Base-by-base conservation (phyloP, 2,329 filamentous ascomycete species). In the Fusarium haematococcum region DNA sequence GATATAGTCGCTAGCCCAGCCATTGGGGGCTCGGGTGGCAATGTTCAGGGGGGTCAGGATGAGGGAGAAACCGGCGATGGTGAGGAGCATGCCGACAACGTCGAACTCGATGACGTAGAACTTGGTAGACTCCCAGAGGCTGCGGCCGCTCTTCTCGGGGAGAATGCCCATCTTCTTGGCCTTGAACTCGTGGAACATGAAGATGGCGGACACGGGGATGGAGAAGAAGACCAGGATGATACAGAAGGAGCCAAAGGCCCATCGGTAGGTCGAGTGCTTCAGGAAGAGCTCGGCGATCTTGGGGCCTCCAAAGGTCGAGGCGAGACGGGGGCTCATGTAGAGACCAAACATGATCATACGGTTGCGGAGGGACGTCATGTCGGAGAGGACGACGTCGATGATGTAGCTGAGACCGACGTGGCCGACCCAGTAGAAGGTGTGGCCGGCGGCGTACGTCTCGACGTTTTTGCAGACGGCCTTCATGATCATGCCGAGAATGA, bases 381-480 rank as follows among this genome's bases (percentile, higher is more conserved):
- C 85, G 27, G 86, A 81, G 11, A 86, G 75, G 64, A 86, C 82
- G 70, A 87, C 82, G 52, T 81, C 75, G 63, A 86, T 80, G 63
- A 85, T 79, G 71, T 85, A 86, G 13, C 78, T 73, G 6, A 86
- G 74, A 8, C 83, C 84, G 6, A 84, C 78, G 65, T 85, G 82
- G 20, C 92, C 92, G 52, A 91, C 87, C 80, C 88, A 90, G 79
- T 92, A 92, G 67, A 93, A 89, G 5, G 92, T 89, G 73, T 91
- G 86, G 30, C 88, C 90, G 6, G 89, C 90, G 54, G 88, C 87
- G 78, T 91, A 92, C 4, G 87, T 88, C 71, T 88, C 83, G 37
- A 92, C 84, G 68, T 88, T 88, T 43, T 87, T 83, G 77, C 87
- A 92, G 1, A 85, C 84, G 18, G 92, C 91, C 84, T 91, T 92